Conservation (phyloP, 768 basidiomycete species). For the Pisolithus microcarpus region DNA sequence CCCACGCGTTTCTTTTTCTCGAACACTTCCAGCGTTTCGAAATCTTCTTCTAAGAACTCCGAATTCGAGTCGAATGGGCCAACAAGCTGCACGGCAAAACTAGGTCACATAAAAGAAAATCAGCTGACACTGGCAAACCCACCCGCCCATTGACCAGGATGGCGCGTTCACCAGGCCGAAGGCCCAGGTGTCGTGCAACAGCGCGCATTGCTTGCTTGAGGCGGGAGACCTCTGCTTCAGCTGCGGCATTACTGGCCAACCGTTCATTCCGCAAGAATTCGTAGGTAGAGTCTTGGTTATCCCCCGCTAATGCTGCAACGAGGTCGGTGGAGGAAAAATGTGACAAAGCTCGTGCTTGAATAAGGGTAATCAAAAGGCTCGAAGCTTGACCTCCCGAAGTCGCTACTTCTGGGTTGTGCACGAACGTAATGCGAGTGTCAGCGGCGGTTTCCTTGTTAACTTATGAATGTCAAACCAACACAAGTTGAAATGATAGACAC, state of each 20-base stretch:
- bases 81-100: constrained; percentile 47
- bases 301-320: constrained; percentile 8
- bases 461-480: not conserved
- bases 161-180: constrained; percentile 54
- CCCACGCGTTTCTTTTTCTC: constrained; percentile 67
- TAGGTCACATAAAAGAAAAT: not conserved
- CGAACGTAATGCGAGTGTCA: constrained; percentile 59
- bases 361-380: constrained; percentile 44
- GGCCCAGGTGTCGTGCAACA: constrained; percentile 47
- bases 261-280: constrained; percentile 29
- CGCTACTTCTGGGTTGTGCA: constrained; percentile 57
- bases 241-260: constrained; percentile 20
- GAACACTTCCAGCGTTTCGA: constrained; percentile 60
- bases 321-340: constrained; percentile 13
- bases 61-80: constrained; percentile 53
- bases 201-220: constrained; percentile 42
- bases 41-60: constrained; percentile 65
- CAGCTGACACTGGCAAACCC: constrained; percentile 21
- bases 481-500: constrained; percentile 12
- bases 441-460: constrained; percentile 35
- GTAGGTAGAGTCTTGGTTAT: constrained; percentile 28
- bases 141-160: constrained; percentile 83
- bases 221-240: constrained; percentile 18
- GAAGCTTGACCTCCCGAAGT: constrained; percentile 25
- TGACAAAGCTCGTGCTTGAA: constrained; percentile 34